Conservation (phyloP, 2,329 filamentous ascomycete species). For the Graphiopsis chlorocephala region DNA sequence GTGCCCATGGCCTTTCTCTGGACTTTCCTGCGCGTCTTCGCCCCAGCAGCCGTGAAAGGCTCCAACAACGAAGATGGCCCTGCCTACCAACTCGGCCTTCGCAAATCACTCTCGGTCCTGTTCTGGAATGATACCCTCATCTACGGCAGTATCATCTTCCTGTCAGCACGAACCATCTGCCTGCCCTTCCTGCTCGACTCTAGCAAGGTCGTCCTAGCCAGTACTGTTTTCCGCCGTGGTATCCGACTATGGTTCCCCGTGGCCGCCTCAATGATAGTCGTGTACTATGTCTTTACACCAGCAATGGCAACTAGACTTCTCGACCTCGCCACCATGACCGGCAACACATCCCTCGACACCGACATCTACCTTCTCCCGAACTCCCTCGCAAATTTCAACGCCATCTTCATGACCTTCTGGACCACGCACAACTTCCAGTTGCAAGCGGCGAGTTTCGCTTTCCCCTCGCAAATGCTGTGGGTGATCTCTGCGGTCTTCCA, state of each 20-base stretch:
- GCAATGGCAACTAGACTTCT: slow-evolving; percentile 32
- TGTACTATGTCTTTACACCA: slow-evolving; percentile 35
- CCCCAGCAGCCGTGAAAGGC: slow-evolving; percentile 40
- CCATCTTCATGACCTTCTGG: slow-evolving; percentile 48
- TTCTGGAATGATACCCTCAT: slow-evolving; percentile 48
- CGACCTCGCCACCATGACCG: slow-evolving; percentile 35
- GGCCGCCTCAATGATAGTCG: slow-evolving; percentile 38
- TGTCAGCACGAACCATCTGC: slow-evolving; percentile 42
- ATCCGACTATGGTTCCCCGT: slow-evolving; percentile 44
- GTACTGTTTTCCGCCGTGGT: slow-evolving; percentile 40
- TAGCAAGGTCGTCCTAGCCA: slow-evolving; percentile 35
- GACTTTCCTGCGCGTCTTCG: slow-evolving; percentile 44
- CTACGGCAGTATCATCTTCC: slow-evolving; percentile 44
- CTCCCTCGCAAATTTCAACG: slow-evolving; percentile 47
- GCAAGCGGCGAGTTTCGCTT: slow-evolving; percentile 41
- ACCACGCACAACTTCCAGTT: slow-evolving; percentile 36
- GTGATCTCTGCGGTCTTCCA: slow-evolving; percentile 43
- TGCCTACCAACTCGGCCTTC: slow-evolving; percentile 38
- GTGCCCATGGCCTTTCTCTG: slow-evolving; percentile 44
- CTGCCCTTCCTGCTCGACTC: slow-evolving; percentile 38
- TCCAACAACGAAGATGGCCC: slow-evolving; percentile 36
- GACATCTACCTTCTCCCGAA: slow-evolving; percentile 38
- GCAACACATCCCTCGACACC: slow-evolving; percentile 30
- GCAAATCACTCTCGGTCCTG: slow-evolving; percentile 44
- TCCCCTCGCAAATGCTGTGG: slow-evolving; percentile 46